Conservation (phyloP, 345 rosid species). For the Hevea brasiliensis region DNA sequence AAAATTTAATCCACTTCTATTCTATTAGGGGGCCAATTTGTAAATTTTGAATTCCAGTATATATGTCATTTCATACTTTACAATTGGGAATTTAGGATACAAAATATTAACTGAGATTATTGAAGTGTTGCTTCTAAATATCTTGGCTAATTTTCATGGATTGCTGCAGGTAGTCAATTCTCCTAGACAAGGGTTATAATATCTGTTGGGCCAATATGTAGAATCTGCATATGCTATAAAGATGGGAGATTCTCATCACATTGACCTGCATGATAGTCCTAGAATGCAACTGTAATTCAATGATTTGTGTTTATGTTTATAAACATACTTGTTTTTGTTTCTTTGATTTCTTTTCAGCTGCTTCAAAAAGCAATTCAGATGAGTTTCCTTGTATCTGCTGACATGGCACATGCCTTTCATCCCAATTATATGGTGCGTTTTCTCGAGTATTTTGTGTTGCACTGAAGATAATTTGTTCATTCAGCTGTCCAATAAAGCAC, state of each 20-base stretch:
- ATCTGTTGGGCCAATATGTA: not conserved
- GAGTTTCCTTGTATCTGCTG: slow-evolving; percentile 91
- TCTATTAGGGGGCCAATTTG: not conserved
- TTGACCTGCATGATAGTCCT: not conserved
- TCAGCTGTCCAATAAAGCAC: slow-evolving; percentile 13
- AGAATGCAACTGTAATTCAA: not conserved
- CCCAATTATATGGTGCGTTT: slow-evolving; percentile 76
- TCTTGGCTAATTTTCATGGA: not conserved
- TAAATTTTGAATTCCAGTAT: not conserved
- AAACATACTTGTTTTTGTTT: slow-evolving; percentile 8
- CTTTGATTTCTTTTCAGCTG: slow-evolving; percentile 44
- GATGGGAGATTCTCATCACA: not conserved
- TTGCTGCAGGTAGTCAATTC: not conserved
- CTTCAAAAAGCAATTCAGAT: slow-evolving; percentile 82
- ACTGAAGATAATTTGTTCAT: slow-evolving; percentile 12
- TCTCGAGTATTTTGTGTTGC: not conserved
- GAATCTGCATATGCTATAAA: not conserved
- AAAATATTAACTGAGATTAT: not conserved
- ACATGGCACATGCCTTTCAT: slow-evolving; percentile 98
- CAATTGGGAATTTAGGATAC: not conserved
- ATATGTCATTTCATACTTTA: not conserved
- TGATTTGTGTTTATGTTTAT: not conserved
- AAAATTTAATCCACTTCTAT: no score
- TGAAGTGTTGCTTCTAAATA: not conserved
- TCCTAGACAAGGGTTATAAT: not conserved